phyloP scores from a whole-genome alignment of 352 stramenopile genomes.

The Peronospora destructor region DNA sequence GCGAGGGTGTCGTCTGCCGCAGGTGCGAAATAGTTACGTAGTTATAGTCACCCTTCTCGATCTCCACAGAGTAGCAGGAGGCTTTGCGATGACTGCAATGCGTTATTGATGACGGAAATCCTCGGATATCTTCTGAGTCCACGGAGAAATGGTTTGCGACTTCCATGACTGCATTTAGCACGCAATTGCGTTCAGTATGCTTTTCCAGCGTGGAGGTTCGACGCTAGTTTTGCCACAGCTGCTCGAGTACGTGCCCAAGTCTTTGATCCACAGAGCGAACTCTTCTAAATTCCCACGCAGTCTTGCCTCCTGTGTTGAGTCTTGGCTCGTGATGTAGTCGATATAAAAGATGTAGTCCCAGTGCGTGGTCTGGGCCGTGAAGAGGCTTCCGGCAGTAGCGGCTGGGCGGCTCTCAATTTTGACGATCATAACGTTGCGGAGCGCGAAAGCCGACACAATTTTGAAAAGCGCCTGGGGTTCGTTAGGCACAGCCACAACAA shows the following conservation, averaged over 20 bases:
- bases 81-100: constrained; percentile 8
- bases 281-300: constrained; percentile 59
- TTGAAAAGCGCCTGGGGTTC: constrained; percentile 69
- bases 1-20: constrained; percentile 22
- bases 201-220: constrained; percentile 65
- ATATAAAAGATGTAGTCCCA: constrained; percentile 83
- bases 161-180: constrained; percentile 28
- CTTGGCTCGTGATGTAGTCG: constrained; percentile 57
- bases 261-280: constrained; percentile 73
- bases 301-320: constrained; percentile 37
- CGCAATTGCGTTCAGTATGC: constrained; percentile 51
- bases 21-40: too few species aligned
- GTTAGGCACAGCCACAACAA: constrained; percentile 65
- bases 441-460: constrained; percentile 68
- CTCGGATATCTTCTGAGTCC: too few species aligned
- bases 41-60: constrained; percentile 51
- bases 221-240: constrained; percentile 53
- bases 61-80: constrained; percentile 39
- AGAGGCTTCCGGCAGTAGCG: constrained; percentile 48
- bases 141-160: background rate
- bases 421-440: constrained; percentile 70
- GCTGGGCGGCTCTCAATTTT: constrained; percentile 79
- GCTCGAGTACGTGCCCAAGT: constrained; percentile 63
- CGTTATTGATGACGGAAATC: too few species aligned
- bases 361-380: constrained; percentile 61